These are phyloP conservation scores for Candida suzukii DNA, from an alignment of 805 yeast genomes.

Conservation along the genomic window DNA sequence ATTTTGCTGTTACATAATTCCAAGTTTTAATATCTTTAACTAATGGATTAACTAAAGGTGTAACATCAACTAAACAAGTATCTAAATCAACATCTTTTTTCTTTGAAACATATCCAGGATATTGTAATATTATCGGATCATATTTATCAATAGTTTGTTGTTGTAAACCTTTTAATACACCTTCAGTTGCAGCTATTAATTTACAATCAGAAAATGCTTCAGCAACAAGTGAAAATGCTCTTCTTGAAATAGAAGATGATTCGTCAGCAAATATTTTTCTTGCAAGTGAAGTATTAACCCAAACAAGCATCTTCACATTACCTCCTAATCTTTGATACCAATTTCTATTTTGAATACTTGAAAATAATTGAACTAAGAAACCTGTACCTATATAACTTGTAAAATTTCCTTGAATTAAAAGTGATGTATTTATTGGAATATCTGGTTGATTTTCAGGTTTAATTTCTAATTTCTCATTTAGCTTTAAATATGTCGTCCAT, in stretches of 20 bases:
- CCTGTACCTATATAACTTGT: slow-evolving; percentile 48
- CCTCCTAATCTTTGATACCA: slow-evolving; percentile 74
- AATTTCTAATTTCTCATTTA: slow-evolving; percentile 12
- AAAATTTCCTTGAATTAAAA: slow-evolving; percentile 24
- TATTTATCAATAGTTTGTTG: not conserved
- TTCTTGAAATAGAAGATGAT: not conserved
- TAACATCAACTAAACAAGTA: not conserved
- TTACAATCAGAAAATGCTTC: not conserved
- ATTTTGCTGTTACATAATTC: slow-evolving; percentile 59
- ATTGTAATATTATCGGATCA: not conserved
- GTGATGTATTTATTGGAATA: slow-evolving; percentile 16
- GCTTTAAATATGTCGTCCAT: slow-evolving; percentile 53
- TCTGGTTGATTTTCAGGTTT: not conserved
- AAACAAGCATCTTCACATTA: slow-evolving; percentile 55
- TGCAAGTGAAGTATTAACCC: slow-evolving; percentile 48
- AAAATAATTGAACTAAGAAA: slow-evolving; percentile 66
- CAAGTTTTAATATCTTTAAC: slow-evolving; percentile 40
- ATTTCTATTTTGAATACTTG: slow-evolving; percentile 58
- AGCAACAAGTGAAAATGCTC: not conserved
- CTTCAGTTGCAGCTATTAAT: not conserved
- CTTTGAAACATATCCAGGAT: not conserved
- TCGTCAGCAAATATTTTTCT: slow-evolving; percentile 5
- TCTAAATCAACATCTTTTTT: not conserved
- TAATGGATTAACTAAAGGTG: not conserved
- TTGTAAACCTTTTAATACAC: not conserved